Percentiles rank a stretch among this genome's conserved stretches.
phyloP scores from a whole-genome alignment of 768 basidiomycete genomes.

The Rhizopogon salebrosus region DNA sequence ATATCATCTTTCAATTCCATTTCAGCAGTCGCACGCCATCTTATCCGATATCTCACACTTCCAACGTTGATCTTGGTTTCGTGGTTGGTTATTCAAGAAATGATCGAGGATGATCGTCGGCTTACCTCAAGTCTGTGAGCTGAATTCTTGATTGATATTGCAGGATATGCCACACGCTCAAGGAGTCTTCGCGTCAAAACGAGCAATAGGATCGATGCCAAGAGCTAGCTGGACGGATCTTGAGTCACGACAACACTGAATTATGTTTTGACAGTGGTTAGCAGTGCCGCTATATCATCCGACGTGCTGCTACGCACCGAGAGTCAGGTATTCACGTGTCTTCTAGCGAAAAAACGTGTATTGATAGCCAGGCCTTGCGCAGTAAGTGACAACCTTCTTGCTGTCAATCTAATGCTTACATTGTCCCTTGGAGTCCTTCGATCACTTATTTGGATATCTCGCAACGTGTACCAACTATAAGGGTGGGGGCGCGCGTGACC shows the following conservation, averaged over 20 bases:
- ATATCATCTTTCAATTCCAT: not conserved
- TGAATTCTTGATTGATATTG: constrained; percentile 19
- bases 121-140: not conserved
- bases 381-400: not conserved
- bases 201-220: constrained; percentile 56
- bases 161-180: constrained; percentile 81
- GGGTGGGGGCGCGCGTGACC: not conserved
- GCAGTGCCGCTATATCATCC: not conserved
- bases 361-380: too few relatives aligned
- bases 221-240: not conserved
- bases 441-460: not conserved
- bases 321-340: not conserved
- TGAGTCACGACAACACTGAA: not conserved
- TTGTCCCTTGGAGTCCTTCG: not conserved
- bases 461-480: not conserved
- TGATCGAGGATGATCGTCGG: not conserved
- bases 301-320: not conserved
- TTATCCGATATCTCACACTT: not conserved
- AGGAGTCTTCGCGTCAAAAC: constrained; percentile 95
- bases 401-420: not conserved
- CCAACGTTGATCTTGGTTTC: not conserved
- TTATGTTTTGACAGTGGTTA: not conserved
- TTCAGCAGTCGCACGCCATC: not conserved
- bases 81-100: not conserved
- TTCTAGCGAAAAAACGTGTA: not conserved